Conservation (phyloP, 306 rosid genomes). For the Amphicarpaea edgeworthii region DNA sequence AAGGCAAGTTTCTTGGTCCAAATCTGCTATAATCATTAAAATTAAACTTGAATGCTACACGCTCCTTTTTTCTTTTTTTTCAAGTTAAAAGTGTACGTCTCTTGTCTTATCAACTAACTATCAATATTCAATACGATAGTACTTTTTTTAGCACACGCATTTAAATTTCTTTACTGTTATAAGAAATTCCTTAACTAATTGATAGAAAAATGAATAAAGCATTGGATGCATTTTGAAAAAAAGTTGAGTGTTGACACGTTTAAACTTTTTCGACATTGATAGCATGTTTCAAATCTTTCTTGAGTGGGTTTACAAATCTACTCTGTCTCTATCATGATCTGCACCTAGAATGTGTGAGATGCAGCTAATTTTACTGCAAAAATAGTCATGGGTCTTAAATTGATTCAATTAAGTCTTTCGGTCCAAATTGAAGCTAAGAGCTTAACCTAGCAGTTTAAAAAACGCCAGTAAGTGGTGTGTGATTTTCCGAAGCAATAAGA, state of each 20-base stretch:
- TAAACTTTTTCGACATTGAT: conserved; percentile 2
- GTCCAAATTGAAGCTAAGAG: too few relatives aligned
- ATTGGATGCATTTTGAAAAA: not conserved
- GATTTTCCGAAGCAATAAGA: too few relatives aligned
- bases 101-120: not conserved
- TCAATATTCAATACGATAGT: too few relatives aligned
- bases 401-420: too few relatives aligned
- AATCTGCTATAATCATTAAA: conserved; percentile 16
- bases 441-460: too few relatives aligned
- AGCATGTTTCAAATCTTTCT: not conserved
- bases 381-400: not conserved
- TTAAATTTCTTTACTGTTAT: conserved; percentile 10
- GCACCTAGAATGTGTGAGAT: not conserved
- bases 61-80: conserved; percentile 5
- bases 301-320: not conserved
- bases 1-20: conserved; percentile 11
- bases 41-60: conserved; percentile 1
- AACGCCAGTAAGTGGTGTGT: too few relatives aligned
- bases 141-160: not conserved
- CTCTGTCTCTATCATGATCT: conserved; percentile 1
- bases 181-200: conserved; percentile 12
- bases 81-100: conserved; percentile 8
- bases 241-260: conserved; percentile 6
- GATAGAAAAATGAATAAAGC: not conserved
- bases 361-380: not conserved